phyloP scores from a whole-genome alignment of 139 green algal species.

The Chlorella sp. region DNA sequence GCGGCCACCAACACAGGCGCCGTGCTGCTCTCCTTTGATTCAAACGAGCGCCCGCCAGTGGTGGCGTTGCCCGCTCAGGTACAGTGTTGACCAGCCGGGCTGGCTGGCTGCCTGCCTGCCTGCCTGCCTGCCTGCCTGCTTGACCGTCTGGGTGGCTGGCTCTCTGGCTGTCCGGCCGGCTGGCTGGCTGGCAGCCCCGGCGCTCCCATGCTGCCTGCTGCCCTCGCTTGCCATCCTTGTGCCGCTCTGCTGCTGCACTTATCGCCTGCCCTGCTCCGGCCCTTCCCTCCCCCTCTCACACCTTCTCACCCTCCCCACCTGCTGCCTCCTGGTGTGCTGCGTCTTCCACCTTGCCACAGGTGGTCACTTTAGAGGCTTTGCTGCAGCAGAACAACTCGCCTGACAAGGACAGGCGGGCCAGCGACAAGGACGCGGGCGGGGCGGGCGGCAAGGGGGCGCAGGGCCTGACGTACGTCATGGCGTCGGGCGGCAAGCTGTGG shows the following conservation, averaged over 20 bases:
- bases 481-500: slow-evolving; percentile 23
- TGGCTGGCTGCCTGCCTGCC: background rate
- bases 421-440: background rate
- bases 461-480: slow-evolving; percentile 42
- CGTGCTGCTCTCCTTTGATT: slow-evolving; percentile 53
- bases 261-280: too few species aligned
- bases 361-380: slow-evolving; percentile 46
- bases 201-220: too few species aligned
- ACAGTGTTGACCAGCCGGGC: too few species aligned
- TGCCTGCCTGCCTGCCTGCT: background rate
- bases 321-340: background rate
- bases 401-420: background rate
- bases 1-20: slow-evolving; percentile 59
- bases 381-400: slow-evolving; percentile 12
- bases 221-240: too few species aligned
- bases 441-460: slow-evolving; percentile 35
- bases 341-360: background rate
- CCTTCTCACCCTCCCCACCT: too few species aligned
- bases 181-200: too few species aligned
- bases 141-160: too few species aligned
- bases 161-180: too few species aligned
- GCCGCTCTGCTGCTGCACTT: too few species aligned
- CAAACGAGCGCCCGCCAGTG: slow-evolving; percentile 40
- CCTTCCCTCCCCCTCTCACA: too few species aligned
- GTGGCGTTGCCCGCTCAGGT: slow-evolving; percentile 46